Evolutionary conservation across 1,284 basidiomycete genomes (phyloP).

Genomic region (Malassezia sp.): DNA sequence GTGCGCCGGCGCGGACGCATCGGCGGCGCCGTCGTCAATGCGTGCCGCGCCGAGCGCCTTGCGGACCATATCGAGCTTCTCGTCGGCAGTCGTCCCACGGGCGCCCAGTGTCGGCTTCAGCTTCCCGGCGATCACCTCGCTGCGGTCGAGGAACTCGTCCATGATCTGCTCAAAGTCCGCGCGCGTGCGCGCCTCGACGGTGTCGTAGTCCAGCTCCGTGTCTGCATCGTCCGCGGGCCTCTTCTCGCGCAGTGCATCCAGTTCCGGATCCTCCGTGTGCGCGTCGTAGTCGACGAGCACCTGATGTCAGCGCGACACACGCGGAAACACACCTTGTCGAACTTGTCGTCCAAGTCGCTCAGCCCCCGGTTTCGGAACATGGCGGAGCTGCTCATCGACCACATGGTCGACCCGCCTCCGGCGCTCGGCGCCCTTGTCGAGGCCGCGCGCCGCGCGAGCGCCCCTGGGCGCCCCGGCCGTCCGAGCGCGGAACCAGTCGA

Average conservation of each 20-base stretch:
- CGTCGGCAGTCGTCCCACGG: conserved; percentile 50
- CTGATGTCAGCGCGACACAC: conserved; percentile 53
- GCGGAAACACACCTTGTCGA: no score
- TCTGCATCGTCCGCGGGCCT: conserved; percentile 58
- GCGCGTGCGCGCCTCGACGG: conserved; percentile 59
- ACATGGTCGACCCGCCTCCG: conserved; percentile 35
- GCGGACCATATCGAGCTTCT: conserved; percentile 54
- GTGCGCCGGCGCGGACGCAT: conserved; percentile 59
- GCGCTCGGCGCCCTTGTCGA: conserved; percentile 30
- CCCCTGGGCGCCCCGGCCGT: conserved; percentile 31
- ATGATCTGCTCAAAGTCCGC: conserved; percentile 84
- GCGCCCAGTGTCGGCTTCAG: conserved; percentile 55
- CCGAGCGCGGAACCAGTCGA: conserved; percentile 26
- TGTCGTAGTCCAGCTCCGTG: conserved; percentile 54
- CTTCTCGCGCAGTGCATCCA: conserved; percentile 2
- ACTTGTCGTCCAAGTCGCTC: conserved; percentile 77
- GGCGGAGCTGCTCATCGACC: conserved; percentile 78
- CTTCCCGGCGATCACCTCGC: conserved; percentile 75
- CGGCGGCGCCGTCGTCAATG: conserved; percentile 61
- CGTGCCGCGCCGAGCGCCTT: conserved; percentile 31
- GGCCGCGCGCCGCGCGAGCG: conserved; percentile 34
- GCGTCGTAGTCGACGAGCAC: conserved; percentile 9
- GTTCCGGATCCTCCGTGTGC: conserved; percentile 5
- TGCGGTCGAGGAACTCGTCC: conserved; percentile 85
- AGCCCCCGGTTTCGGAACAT: conserved; percentile 87